Evolutionary conservation across 148 eudicot species (phyloP).

Genomic region (Fallopia convolvulus): DNA sequence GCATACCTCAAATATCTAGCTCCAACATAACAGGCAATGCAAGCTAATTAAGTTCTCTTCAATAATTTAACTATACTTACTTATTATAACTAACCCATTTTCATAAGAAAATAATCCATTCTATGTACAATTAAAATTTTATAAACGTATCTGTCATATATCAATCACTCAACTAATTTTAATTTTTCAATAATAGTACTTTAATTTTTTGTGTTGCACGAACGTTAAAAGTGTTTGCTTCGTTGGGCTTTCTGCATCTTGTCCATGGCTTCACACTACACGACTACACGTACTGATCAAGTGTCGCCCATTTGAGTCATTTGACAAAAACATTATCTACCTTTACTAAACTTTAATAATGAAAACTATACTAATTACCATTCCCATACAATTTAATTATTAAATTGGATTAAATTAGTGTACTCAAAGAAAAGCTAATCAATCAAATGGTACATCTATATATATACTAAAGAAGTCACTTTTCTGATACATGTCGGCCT

Average conservation of each 20-base stretch:
- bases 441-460: background rate
- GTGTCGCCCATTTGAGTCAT: background rate
- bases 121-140: background rate
- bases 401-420: background rate
- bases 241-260: slow-evolving; percentile 1
- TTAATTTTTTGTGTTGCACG: background rate
- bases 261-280: background rate
- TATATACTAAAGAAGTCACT: too few relatives aligned
- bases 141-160: background rate
- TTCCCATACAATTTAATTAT: background rate
- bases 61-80: background rate
- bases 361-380: background rate
- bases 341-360: background rate
- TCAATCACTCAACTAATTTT: background rate
- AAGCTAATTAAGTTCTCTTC: background rate
- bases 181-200: background rate
- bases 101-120: background rate
- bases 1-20: background rate
- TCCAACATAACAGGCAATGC: background rate
- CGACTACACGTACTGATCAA: background rate
- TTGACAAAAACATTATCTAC: background rate
- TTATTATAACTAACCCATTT: background rate
- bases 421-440: background rate
- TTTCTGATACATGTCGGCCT: too few relatives aligned
- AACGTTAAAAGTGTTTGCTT: background rate